These are phyloP conservation scores for Zoysia matrella DNA, from an alignment of 202 grass and related monocot genomes.

Conservation along the genomic window DNA sequence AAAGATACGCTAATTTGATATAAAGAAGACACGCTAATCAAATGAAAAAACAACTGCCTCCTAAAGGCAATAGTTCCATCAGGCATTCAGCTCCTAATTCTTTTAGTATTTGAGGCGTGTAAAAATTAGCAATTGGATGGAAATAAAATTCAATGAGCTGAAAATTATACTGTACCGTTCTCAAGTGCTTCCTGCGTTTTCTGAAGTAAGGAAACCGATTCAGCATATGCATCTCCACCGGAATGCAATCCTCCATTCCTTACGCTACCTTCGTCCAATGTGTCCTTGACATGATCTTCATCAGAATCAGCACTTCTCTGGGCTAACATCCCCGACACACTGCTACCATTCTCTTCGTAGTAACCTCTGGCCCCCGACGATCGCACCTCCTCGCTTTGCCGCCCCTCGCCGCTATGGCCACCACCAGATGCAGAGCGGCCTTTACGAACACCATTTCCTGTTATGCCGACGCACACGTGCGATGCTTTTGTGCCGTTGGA, in stretches of 20 bases:
- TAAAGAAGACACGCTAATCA: neutral
- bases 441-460: conserved; percentile 44
- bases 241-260: conserved; percentile 35
- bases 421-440: conserved; percentile 14
- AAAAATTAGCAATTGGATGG: neutral
- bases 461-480: neutral
- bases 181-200: conserved; percentile 64
- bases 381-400: conserved; percentile 42
- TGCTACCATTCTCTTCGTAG: conserved; percentile 40
- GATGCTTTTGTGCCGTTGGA: conserved; percentile 17
- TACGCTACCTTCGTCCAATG: conserved; percentile 5
- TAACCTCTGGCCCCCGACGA: conserved; percentile 4
- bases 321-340: conserved; percentile 27
- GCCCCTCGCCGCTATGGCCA: conserved; percentile 44
- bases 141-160: neutral
- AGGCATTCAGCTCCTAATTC: neutral
- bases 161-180: conserved; percentile 52
- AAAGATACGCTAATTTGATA: neutral
- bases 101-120: neutral
- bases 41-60: conserved; percentile 6
- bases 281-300: conserved; percentile 13
- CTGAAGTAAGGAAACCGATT: conserved; percentile 56
- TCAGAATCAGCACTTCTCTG: conserved; percentile 39
- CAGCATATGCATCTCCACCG: conserved; percentile 28
- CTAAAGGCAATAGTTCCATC: neutral